Conservation (phyloP, 805 yeast genomes). For the Saccharomycopsis oosterbeekiorum region DNA sequence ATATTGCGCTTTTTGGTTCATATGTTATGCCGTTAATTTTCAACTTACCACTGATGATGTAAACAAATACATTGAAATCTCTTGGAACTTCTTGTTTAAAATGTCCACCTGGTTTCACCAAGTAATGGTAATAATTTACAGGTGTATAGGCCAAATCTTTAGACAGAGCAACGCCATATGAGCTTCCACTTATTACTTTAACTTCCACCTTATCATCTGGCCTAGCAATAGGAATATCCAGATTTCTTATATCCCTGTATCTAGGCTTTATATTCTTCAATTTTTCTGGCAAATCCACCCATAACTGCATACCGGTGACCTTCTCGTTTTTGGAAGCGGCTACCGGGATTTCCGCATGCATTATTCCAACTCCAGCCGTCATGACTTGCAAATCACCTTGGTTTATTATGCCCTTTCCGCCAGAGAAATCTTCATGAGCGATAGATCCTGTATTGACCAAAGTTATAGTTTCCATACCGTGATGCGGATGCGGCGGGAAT, state of each 20-base stretch:
- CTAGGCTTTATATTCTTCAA: slow-evolving; percentile 59
- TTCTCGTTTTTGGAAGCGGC: slow-evolving; percentile 39
- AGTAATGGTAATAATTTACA: slow-evolving; percentile 59
- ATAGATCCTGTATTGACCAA: slow-evolving; percentile 53
- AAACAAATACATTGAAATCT: slow-evolving; percentile 60
- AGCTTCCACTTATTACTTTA: slow-evolving; percentile 66
- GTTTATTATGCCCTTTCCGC: slow-evolving; percentile 60
- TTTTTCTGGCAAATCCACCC: slow-evolving; percentile 73
- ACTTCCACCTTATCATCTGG: slow-evolving; percentile 57
- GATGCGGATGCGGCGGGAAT: slow-evolving; percentile 77
- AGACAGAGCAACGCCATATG: slow-evolving; percentile 66
- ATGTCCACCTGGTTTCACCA: slow-evolving; percentile 52
- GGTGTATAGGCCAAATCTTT: slow-evolving; percentile 78
- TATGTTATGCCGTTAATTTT: slow-evolving; percentile 34
- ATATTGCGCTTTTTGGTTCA: slow-evolving; percentile 41
- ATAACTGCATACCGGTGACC: slow-evolving; percentile 65
- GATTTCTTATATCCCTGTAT: slow-evolving; percentile 46
- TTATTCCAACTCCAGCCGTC: slow-evolving; percentile 87
- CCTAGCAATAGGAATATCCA: slow-evolving; percentile 45
- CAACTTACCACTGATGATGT: slow-evolving; percentile 53
- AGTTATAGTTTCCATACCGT: slow-evolving; percentile 74
- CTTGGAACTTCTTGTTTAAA: slow-evolving; percentile 50
- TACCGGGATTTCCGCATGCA: slow-evolving; percentile 82
- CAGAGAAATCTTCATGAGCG: slow-evolving; percentile 84
- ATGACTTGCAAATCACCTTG: slow-evolving; percentile 87